Evolutionary conservation across 176 grass and related monocot species (phyloP), one percentile per base, ranked within the genome.

Genomic region (Carex cristatella): DNA sequence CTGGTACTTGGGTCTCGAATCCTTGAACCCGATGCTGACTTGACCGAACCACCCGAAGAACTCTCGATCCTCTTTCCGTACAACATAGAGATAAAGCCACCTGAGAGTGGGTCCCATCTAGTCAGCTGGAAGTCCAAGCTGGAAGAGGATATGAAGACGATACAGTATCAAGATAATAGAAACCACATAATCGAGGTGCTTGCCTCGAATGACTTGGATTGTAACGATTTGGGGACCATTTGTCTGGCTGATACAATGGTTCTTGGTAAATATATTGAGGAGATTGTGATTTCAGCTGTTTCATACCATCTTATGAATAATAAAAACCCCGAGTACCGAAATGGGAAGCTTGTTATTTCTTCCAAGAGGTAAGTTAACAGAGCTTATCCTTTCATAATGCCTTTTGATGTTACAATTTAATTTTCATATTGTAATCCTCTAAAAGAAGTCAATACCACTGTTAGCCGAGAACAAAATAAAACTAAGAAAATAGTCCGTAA

Each of bases 141-240:
- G 42, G 91, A 92, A 85, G 87, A 94, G 58, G 97, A 99, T 32
- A 91, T 67, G 42, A 95, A 82, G 85, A 89, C 67, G 67, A 92
- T 95, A 27, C 89, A 99, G 82, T 89, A 91, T 85, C 88, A 87
- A 73, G 97, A 99, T 79, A 99, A 99, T 80, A 94, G 88, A 84
- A 99, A 99, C 85, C 93, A 94, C 55, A 95, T 99, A 9, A 84
- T 91, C 61, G 93, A 96, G 86, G 91, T 99, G 65, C 90, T 99
- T n/a, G 88, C 93, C 15, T 88, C 70, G 0, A 99, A 99, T 84
- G 91, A 99, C 84, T 85, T 99, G n/a, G 97, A 94, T 46, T 94
- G 91, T 80, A 91, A 99, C 66, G 97, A 99, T 84, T 82, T 99
- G 88, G 91, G 88, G 77, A 92, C 87, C 80, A 94, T 99, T 70